Evolutionary conservation across 2,329 filamentous ascomycete genomes (phyloP), one percentile per base, ranked within the genome.

Genomic region (Colletotrichum sublineola): DNA sequence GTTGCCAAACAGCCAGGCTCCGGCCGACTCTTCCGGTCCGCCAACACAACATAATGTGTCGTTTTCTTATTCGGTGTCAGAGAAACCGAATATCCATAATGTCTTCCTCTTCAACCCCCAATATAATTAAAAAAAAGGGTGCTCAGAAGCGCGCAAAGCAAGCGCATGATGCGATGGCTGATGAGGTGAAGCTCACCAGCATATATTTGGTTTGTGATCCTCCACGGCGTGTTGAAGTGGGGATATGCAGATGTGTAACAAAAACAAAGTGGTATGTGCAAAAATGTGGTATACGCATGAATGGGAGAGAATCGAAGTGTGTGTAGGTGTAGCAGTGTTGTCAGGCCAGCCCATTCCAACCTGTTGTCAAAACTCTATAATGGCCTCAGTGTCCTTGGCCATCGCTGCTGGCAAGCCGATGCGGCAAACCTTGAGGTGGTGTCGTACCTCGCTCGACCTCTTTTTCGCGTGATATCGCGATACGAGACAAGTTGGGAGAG

Each of bases 151-250:
- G 48, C 60, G 62, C 46, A 66, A 73, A 60, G 46, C 36, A 46
- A 60, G 64, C 64, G 52, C 52, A 46, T 61, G 31, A n/a, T 67
- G 62, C 42, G 29, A 52, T 40, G n/a, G 50, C 62, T 44, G 63
- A 42, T 36, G 63, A 73, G 68, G 67, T 70, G 67, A 63, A 63
- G 68, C 71, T 71, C 62, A 62, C 36, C 48, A 50, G 62, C 62
- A 50, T 58, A 67, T 31, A 71, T 63, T 56, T 70, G 58, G 48
- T 66, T 56, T 56, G 65, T 66, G 56, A 44, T 67, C 52, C 62
- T 31, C 71, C 71, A 73, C 71, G 52, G 31, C 64, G 63, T 73
- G 71, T 73, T 73, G 71, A 73, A 73, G 71, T 67, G 68, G 71
- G 55, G 62, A n/a, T 15, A 73, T 67, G 71, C 71, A 70, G 62